A percentile compares a stretch with the other conserved stretches of the same genome.
These are phyloP conservation scores for Dioscorea alata DNA, from an alignment of 106 monocot species.

Conservation along the genomic window DNA sequence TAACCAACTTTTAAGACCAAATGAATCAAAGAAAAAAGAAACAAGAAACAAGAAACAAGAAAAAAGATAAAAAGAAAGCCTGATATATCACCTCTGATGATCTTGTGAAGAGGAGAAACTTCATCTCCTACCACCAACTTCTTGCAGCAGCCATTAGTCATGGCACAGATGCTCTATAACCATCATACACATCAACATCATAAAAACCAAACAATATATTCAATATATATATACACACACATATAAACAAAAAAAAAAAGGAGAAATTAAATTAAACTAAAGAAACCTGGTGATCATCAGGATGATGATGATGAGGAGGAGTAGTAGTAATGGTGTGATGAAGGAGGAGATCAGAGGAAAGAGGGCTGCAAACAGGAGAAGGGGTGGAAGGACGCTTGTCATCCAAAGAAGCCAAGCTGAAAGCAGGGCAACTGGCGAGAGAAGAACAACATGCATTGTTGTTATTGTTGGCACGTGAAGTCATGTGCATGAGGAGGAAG, in stretches of 20 bases:
- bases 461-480: background rate
- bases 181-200: no score
- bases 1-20: background rate
- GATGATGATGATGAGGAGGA: background rate
- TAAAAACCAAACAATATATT: background rate
- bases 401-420: constrained; percentile 12
- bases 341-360: background rate
- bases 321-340: background rate
- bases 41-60: background rate
- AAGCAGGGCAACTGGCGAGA: constrained; percentile 6
- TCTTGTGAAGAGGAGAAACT: background rate
- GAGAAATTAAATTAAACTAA: background rate
- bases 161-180: background rate
- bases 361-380: constrained; percentile 29
- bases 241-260: background rate
- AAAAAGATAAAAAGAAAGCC: background rate
- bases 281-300: constrained; percentile 1
- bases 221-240: background rate
- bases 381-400: constrained; percentile 18
- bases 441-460: background rate
- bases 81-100: background rate
- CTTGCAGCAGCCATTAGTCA: constrained; percentile 2
- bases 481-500: background rate
- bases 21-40: background rate
- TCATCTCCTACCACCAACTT: constrained; percentile 2